A percentile compares a stretch with the other conserved stretches of the same genome.
Evolutionary conservation across 2,329 filamentous ascomycete species (phyloP).

Genomic region (Passalora sequoiae): DNA sequence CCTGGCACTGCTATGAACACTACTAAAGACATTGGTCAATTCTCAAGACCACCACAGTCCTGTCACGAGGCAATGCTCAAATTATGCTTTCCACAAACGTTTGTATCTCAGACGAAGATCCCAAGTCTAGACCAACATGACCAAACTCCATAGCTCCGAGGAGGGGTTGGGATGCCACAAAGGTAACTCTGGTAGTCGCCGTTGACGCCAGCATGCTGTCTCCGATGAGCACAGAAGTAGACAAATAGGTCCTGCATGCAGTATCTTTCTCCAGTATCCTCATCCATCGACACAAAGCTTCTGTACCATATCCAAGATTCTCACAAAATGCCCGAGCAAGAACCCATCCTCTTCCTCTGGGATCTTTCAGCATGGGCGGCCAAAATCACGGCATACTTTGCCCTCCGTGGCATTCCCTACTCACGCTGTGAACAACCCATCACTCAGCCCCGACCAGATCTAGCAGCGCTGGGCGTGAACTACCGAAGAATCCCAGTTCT

Average conservation of each 20-base stretch:
- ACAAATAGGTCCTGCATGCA: no score
- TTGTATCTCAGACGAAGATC: no score
- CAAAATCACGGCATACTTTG: slow-evolving; percentile 63
- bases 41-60: no score
- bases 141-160: background rate
- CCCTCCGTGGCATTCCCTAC: slow-evolving; percentile 59
- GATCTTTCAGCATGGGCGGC: slow-evolving; percentile 59
- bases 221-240: no score
- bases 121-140: background rate
- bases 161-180: background rate
- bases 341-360: slow-evolving; percentile 59
- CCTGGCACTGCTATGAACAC: no score
- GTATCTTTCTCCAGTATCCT: background rate
- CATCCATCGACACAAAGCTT: no score
- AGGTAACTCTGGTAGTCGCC: background rate
- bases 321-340: slow-evolving; percentile 5
- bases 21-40: no score
- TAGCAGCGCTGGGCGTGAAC: slow-evolving; percentile 48
- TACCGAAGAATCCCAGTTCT: slow-evolving; percentile 67
- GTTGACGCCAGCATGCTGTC: no score
- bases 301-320: no score
- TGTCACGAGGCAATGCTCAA: no score
- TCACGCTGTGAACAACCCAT: slow-evolving; percentile 50
- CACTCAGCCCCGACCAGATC: slow-evolving; percentile 6
- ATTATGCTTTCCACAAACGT: no score